These are phyloP conservation scores for Rhynchosporium graminicola DNA, from an alignment of 2,329 filamentous ascomycete species.

Conservation along the genomic window DNA sequence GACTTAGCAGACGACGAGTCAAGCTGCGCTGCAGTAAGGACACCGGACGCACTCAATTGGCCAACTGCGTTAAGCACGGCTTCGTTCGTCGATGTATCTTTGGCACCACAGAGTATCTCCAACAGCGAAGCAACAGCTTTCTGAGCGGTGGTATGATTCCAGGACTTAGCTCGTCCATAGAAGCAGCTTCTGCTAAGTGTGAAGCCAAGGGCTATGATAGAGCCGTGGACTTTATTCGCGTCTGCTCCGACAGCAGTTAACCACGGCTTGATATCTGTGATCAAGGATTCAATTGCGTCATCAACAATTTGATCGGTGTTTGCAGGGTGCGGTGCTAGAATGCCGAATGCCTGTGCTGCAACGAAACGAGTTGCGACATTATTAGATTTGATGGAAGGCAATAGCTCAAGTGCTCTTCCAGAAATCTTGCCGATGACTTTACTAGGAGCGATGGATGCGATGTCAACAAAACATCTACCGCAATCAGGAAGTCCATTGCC, in stretches of 20 bases:
- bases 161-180: constrained; percentile 44
- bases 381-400: constrained; percentile 68
- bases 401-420: constrained; percentile 52
- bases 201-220: constrained; percentile 59
- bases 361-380: constrained; percentile 66
- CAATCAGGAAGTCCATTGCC: constrained; percentile 47
- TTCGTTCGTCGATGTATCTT: constrained; percentile 58
- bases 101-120: constrained; percentile 53
- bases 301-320: constrained; percentile 47
- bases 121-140: constrained; percentile 48
- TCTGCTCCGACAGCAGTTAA: constrained; percentile 56
- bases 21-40: constrained; percentile 43
- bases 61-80: constrained; percentile 59
- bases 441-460: constrained; percentile 54
- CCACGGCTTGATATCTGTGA: constrained; percentile 53
- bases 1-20: constrained; percentile 29
- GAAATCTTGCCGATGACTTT: constrained; percentile 52
- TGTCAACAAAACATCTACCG: constrained; percentile 54
- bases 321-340: constrained; percentile 68
- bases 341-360: constrained; percentile 72
- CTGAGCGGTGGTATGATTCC: constrained; percentile 44
- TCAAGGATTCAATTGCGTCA: constrained; percentile 48
- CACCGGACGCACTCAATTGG: constrained; percentile 60
- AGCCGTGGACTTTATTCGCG: constrained; percentile 60
- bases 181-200: constrained; percentile 57